Percentiles rank a stretch among this genome's conserved stretches.
phyloP scores from a whole-genome alignment of 2,329 filamentous ascomycete genomes.

The Dissoconium aciculare region DNA sequence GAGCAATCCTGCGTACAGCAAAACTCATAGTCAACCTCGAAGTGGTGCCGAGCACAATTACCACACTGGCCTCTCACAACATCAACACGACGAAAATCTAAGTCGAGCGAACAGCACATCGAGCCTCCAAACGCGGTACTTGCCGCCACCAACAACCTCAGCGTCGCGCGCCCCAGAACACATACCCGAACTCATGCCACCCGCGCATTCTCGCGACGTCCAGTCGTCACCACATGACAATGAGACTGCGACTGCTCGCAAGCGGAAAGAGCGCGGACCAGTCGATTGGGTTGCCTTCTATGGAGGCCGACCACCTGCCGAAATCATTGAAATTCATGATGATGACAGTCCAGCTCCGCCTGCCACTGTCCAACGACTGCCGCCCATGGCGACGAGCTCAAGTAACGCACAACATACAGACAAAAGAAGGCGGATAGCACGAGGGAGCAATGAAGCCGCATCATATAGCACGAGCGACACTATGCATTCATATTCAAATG shows the following conservation, averaged over 20 bases:
- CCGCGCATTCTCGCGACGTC: conserved; percentile 5
- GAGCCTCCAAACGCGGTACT: conserved; percentile 11
- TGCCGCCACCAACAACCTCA: conserved; percentile 10
- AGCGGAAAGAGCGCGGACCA: conserved; percentile 10
- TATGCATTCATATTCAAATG: conserved; percentile 59
- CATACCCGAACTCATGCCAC: conserved; percentile 1
- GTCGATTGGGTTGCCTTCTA: conserved; percentile 26
- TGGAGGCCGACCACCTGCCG: conserved; percentile 28
- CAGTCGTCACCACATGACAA: conserved; percentile 5
- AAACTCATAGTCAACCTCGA: conserved; percentile 15
- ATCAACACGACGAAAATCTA: conserved; percentile 14
- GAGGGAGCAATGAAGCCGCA: conserved; percentile 13
- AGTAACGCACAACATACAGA: conserved; percentile 39
- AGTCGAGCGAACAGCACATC: conserved; percentile 17
- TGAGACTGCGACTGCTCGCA: conserved; percentile 6
- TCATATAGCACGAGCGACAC: conserved; percentile 37
- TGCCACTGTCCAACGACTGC: conserved; percentile 11
- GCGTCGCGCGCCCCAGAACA: conserved; percentile 15
- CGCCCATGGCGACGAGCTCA: conserved; percentile 11
- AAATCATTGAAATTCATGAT: conserved; percentile 40
- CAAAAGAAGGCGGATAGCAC: conserved; percentile 59
- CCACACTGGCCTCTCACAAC: conserved; percentile 10
- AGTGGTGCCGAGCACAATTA: conserved; percentile 16
- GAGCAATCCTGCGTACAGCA: conserved; percentile 15
- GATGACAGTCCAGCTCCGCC: conserved; percentile 23